These are phyloP conservation scores for Yarrowia deformans DNA, from an alignment of 805 yeast species.

Conservation along the genomic window DNA sequence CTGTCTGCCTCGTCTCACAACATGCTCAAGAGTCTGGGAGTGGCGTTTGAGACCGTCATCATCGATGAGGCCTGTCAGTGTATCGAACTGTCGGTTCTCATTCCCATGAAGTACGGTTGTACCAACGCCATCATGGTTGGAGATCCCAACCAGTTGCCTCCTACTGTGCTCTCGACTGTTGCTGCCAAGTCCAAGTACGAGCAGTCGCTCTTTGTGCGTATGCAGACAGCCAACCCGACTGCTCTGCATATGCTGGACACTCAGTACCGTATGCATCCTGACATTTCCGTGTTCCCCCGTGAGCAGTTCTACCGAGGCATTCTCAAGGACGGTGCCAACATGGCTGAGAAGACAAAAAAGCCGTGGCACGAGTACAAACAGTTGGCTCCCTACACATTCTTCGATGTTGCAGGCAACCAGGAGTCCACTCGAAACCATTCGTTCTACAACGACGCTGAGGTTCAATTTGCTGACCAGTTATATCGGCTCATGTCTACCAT, in stretches of 20 bases:
- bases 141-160: constrained; percentile 97
- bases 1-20: constrained; percentile 95
- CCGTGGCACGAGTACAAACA: constrained; percentile 73
- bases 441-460: constrained; percentile 73
- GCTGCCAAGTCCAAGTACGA: constrained; percentile 85
- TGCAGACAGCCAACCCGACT: constrained; percentile 71
- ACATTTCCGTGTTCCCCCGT: constrained; percentile 86
- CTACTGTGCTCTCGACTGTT: constrained; percentile 88
- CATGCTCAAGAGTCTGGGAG: constrained; percentile 72
- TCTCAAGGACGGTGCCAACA: constrained; percentile 79
- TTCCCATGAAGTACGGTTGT: constrained; percentile 92
- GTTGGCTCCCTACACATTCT: constrained; percentile 80
- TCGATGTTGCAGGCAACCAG: constrained; percentile 71
- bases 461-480: constrained; percentile 72
- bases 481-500: constrained; percentile 57
- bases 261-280: constrained; percentile 98
- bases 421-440: constrained; percentile 69
- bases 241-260: constrained; percentile 79
- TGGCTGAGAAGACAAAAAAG: constrained; percentile 64
- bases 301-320: constrained; percentile 76
- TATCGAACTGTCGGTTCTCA: constrained; percentile 88
- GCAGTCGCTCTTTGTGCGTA: constrained; percentile 91
- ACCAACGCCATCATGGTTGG: constrained; percentile 95
- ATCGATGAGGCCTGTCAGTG: constrained; percentile 98
- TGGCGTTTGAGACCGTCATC: constrained; percentile 86